Evolutionary conservation across 345 rosid genomes (phyloP), one percentile per base, ranked within the genome.

Genomic region (Trapa incisa): DNA sequence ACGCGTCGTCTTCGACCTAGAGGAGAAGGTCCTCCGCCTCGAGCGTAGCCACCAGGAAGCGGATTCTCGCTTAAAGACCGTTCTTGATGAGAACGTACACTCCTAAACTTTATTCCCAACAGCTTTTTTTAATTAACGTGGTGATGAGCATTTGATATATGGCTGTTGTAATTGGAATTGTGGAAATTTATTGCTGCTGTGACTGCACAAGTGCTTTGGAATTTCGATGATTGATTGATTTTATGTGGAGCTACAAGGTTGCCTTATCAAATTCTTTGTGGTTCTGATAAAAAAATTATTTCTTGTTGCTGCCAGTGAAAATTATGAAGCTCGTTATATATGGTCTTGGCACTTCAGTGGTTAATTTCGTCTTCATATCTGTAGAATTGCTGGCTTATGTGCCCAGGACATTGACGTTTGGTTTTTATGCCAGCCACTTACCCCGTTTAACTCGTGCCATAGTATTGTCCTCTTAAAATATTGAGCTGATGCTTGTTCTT

Each of bases 11-110:
- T 69, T 47, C 61, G 89, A 91, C 70, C 84, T 94, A 41, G 79
- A 91, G 66, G 84, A 76, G 69, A 83, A 81, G 52, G 75, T 78
- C 13, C 67, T 78, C 42, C 78, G 75, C 73, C 47, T 85, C 74
- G 87, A 93, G 42, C 84, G 77, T 54, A 77, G 77, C 10, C 69
- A 61, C 71, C 86, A 74, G 33, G 90, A 87, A 17, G 73, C 90
- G 5, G 94, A 88, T 61, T 83, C 92, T 5, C 72, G 72, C 33
- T 72, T 89, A 73, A 85, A 84, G 80, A 65, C 73, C 39, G 70
- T 70, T 2, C 76, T 86, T 36, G 89, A 87, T 45, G 96, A 93
- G 8, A 93, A 93, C 82, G 97, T 93, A 73, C 62, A 73, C 65
- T 39, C 6, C 3, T 10, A 7, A 13, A 11, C 13, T 45, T 45